A percentile compares a stretch with the other conserved stretches of the same genome.
phyloP scores from a whole-genome alignment of 192 early-diverging fungal species.

The Umbelopsis vinacea region DNA sequence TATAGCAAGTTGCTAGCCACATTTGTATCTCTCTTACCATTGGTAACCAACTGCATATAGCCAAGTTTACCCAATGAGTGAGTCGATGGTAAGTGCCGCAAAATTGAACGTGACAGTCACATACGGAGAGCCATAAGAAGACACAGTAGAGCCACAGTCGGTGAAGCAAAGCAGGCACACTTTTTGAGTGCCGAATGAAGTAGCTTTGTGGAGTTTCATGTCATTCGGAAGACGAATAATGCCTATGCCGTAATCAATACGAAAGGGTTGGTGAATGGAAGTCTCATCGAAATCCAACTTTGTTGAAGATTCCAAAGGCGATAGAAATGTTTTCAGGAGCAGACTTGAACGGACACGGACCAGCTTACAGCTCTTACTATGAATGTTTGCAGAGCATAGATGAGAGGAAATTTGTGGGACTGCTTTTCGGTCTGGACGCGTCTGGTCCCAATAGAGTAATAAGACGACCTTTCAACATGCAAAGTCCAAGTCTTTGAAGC shows the following conservation, averaged over 20 bases:
- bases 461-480: slow-evolving; percentile 10
- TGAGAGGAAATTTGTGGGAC: not conserved
- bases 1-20: slow-evolving; percentile 26
- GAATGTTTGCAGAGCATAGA: not conserved
- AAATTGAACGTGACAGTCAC: slow-evolving; percentile 46
- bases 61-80: slow-evolving; percentile 36
- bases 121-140: slow-evolving; percentile 50
- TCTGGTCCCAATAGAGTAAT: slow-evolving; percentile 11
- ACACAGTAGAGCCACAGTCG: slow-evolving; percentile 31
- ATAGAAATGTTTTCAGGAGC: not conserved
- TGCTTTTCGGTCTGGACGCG: not conserved
- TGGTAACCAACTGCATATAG: not conserved
- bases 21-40: slow-evolving; percentile 22
- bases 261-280: slow-evolving; percentile 13
- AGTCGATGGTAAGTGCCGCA: slow-evolving; percentile 40
- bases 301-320: slow-evolving; percentile 15
- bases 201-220: not conserved
- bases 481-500: no score
- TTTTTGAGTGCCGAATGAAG: slow-evolving; percentile 14
- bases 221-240: not conserved
- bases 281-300: slow-evolving; percentile 6
- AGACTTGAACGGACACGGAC: slow-evolving; percentile 19
- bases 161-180: slow-evolving; percentile 20
- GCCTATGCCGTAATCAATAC: slow-evolving; percentile 2
- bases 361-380: not conserved